These are phyloP conservation scores for Trichoderma oligosporum DNA, from an alignment of 2,329 filamentous ascomycete species.

Conservation along the genomic window DNA sequence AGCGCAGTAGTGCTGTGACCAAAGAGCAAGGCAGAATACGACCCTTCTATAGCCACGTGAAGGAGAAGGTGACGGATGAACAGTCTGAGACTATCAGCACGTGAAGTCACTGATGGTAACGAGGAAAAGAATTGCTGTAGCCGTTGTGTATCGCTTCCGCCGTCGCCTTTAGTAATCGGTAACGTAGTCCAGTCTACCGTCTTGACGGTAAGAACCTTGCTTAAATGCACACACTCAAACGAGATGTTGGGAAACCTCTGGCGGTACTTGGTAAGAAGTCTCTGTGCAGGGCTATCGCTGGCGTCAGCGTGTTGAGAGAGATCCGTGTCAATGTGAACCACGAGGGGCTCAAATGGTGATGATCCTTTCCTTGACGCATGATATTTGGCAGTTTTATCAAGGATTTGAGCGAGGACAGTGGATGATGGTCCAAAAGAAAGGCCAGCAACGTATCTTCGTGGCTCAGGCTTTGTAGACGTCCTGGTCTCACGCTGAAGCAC, in stretches of 20 bases:
- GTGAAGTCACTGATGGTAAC: slow-evolving; percentile 70
- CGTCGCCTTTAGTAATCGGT: slow-evolving; percentile 25
- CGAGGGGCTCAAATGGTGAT: slow-evolving; percentile 63
- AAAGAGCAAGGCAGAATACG: slow-evolving; percentile 70
- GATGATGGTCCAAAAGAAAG: slow-evolving; percentile 83
- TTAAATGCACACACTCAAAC: slow-evolving; percentile 62
- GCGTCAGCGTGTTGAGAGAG: slow-evolving; percentile 25
- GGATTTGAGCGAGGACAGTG: slow-evolving; percentile 67
- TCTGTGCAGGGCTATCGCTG: slow-evolving; percentile 20
- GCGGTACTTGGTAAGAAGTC: slow-evolving; percentile 42
- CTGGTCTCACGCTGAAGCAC: slow-evolving; percentile 45
- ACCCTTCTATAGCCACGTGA: slow-evolving; percentile 54
- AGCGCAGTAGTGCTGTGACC: slow-evolving; percentile 85
- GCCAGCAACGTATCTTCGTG: slow-evolving; percentile 62
- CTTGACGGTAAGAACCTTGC: slow-evolving; percentile 52
- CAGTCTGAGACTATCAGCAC: slow-evolving; percentile 67
- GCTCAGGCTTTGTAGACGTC: slow-evolving; percentile 32
- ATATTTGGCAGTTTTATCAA: slow-evolving; percentile 64
- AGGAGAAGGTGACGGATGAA: slow-evolving; percentile 70
- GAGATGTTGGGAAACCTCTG: slow-evolving; percentile 61
- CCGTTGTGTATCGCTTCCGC: slow-evolving; percentile 35
- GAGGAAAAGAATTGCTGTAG: slow-evolving; percentile 55
- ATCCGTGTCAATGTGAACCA: slow-evolving; percentile 53
- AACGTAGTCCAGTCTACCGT: slow-evolving; percentile 54
- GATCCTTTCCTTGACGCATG: slow-evolving; percentile 63